Base-by-base conservation (phyloP, 306 rosid genomes). In the Dicorynia guianensis region DNA sequence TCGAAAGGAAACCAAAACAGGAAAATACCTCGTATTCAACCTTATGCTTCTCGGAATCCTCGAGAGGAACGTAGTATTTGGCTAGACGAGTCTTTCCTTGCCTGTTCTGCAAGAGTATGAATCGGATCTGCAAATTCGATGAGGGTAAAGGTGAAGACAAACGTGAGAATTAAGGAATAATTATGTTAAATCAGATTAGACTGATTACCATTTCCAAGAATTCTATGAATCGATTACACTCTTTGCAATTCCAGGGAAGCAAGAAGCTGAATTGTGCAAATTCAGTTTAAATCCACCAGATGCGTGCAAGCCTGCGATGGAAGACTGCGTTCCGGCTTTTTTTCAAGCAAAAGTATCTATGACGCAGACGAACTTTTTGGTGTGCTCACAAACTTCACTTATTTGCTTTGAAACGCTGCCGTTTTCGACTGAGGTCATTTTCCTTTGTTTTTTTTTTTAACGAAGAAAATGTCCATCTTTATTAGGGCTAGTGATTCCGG, bases 1-100 rank as follows among this genome's bases (percentile, higher is more conserved):
- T 25, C 2, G 30, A 25, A 64, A 8, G 8, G 66, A 33, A 85
- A 72, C 5, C 25, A 10, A 25, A 46, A 75, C 20, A 14, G 0
- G 38, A 52, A 25, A 20, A 11, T 47, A 94, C 98, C 99, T 95
- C 99, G 86, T 95, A 95, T 79, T 95, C 99, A 65, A 95, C 99
- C 85, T 90, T 95, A 80, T 95, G 99, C 67, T 95, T 95, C 90
- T 67, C 93, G 36, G 93, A 86, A 50, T 89, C 93, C 87, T 89
- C 93, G 39, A 89, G 91, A 53, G 93, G 93, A 82, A 89, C 91
- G 33, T 89, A 89, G 81, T 89, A 89, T 73, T 89, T 89, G 38
- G 93, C 91, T 14, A 86, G 64, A 59, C 93, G 93, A 56, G 93
- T 89, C 87, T 89, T 89, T 3, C 93, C 93, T 76, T 89, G 93